Conservation (phyloP, 1,139 yeast genomes). For the Kluyveromyces marxianus region DNA sequence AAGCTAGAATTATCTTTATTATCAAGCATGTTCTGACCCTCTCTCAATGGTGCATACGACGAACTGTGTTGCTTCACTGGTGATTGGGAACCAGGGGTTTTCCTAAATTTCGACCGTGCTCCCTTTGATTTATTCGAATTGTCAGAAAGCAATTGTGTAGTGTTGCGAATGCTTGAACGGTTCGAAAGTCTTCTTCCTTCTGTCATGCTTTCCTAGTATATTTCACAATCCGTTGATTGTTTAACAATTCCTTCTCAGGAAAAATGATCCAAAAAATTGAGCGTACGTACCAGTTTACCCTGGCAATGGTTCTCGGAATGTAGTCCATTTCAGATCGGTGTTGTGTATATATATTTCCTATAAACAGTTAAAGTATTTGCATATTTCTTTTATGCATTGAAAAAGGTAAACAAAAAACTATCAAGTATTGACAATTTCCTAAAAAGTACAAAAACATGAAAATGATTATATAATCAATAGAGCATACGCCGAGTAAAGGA, state of each 20-base stretch:
- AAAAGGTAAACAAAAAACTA: not conserved
- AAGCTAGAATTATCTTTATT: not conserved
- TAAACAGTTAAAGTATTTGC: not conserved
- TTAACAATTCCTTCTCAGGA: no score
- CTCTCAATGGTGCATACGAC: not conserved
- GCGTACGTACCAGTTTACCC: no score
- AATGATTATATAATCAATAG: not conserved
- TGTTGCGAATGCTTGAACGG: conserved; percentile 3
- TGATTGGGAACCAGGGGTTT: not conserved
- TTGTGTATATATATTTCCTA: not conserved
- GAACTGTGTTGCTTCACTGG: not conserved
- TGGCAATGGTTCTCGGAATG: no score
- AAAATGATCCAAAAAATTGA: no score
- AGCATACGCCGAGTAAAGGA: no score
- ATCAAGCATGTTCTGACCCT: not conserved
- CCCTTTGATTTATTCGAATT: not conserved
- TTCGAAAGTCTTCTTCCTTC: conserved; percentile 5
- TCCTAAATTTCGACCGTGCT: not conserved
- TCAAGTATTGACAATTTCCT: not conserved
- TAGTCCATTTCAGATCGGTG: no score
- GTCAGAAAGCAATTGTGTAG: not conserved
- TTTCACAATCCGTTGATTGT: not conserved
- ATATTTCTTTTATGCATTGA: not conserved
- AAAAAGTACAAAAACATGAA: not conserved
- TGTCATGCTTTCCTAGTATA: not conserved